A percentile compares a stretch with the other conserved stretches of the same genome.
phyloP scores from a whole-genome alignment of 345 rosid species.

The Linum trigynum region DNA sequence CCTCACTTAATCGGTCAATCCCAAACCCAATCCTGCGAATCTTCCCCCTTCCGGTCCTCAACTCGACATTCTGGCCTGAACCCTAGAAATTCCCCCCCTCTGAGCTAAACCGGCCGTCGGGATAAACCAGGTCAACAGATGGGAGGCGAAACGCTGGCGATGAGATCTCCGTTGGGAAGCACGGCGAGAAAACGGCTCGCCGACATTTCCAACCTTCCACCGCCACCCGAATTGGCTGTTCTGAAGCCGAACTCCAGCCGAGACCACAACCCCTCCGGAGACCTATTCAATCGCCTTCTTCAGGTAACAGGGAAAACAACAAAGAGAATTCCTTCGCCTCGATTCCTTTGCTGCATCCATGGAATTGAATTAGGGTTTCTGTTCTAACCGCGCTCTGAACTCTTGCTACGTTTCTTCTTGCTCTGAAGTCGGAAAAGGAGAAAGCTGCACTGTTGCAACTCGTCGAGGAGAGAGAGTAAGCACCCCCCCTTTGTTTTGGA shows the following conservation, averaged over 20 bases:
- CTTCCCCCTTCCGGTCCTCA: no score
- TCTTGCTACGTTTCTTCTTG: background rate
- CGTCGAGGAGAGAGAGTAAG: constrained; percentile 40
- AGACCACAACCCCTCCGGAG: constrained; percentile 15
- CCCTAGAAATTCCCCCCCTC: background rate
- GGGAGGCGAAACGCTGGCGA: constrained; percentile 20
- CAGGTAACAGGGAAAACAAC: constrained; percentile 19
- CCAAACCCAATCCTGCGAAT: no score
- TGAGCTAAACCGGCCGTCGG: background rate
- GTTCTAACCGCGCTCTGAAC: no score
- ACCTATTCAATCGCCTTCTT: constrained; percentile 37
- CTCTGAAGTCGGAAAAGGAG: constrained; percentile 39
- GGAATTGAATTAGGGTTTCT: background rate
- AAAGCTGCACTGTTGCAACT: constrained; percentile 47
- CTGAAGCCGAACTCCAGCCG: constrained; percentile 20
- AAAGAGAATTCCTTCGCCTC: background rate
- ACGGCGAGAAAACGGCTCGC: constrained; percentile 44
- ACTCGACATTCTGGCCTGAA: background rate
- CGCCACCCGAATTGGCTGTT: constrained; percentile 19
- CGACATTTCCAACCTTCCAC: constrained; percentile 53
- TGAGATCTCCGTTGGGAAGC: constrained; percentile 37
- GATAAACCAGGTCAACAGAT: background rate
- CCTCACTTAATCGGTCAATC: no score
- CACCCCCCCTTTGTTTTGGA: constrained; percentile 33
- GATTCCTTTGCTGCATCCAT: background rate